Base-by-base conservation (phyloP, 2,329 filamentous ascomycete species). In the Phoma sp. region DNA sequence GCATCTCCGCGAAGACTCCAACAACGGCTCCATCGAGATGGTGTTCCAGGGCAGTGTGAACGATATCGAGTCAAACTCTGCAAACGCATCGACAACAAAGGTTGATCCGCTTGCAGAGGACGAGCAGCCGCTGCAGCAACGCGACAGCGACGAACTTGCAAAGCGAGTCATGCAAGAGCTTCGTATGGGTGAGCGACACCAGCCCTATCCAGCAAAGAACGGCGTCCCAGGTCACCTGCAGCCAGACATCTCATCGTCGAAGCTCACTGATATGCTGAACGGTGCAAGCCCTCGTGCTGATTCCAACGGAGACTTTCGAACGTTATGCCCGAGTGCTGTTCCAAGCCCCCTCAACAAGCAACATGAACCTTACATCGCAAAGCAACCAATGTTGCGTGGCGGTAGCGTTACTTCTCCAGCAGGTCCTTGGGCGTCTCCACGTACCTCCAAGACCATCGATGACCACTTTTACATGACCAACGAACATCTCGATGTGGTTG, bases 401-500 rank as follows among this genome's bases (percentile, higher is more conserved):
- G 35, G 35, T 7, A 22, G 6, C 8, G 43, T 25, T 15, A 15
- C 27, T 6, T n/a, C 19, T 24, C 21, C 53, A 8, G 43, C 51
- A 17, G 29, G 47, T 4, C 47, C 43, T 29, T 51, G 45, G 21
- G 22, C 32, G 6, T 41, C 48, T 6, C 52, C 48, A 8, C 47
- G 41, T 3, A 51, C 58, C 32, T 60, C 58, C 19, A 65, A 57
- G 43, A 53, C 44, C 7, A 60, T 66, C 15, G 61, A 65, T 5
- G 67, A 70, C n/a, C 71, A 74, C 50, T 75, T 76, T 60, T 68
- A 60, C 55, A 72, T 73, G 65, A 67, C 65, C 8, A 73, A 75
- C 43, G 65, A 71, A 43, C 74, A 76, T 58, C 67, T 76, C 19
- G 73, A 74, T 33, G 64, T 71, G 6, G 58, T 71, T 1, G 69